Percentiles rank a stretch among this genome's conserved stretches.
phyloP scores from a whole-genome alignment of 225 moss, liverwort and hornwort genomes.

The Pseudisothecium myosuroides region DNA sequence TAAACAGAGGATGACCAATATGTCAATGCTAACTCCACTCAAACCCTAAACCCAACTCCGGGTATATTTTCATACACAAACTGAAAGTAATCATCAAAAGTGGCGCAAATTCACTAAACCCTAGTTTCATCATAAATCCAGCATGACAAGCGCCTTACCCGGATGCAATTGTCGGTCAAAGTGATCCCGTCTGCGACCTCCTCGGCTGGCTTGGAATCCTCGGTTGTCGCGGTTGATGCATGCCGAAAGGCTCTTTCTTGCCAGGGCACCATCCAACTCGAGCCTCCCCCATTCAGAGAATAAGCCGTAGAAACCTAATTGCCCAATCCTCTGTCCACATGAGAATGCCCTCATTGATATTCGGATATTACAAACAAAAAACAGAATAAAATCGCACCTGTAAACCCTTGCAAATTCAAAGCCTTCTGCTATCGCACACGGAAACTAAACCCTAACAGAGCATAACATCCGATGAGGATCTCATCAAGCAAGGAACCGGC shows the following conservation, averaged over 20 bases:
- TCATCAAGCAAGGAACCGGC: neutral
- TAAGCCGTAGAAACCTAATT: neutral
- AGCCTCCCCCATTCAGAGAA: neutral
- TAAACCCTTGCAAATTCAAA: neutral
- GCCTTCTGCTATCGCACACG: neutral
- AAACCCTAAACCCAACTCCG: neutral
- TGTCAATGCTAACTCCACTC: neutral
- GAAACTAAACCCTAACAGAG: neutral
- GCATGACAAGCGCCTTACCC: conserved; percentile 1
- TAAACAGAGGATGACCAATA: neutral
- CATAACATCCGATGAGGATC: neutral
- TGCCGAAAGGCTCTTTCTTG: conserved; percentile 4
- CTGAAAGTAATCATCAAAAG: neutral
- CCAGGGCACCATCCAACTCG: neutral
- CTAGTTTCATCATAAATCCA: neutral
- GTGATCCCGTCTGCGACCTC: conserved; percentile 22
- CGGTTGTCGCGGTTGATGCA: conserved; percentile 14
- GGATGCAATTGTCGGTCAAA: conserved; percentile 41
- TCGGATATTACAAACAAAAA: neutral
- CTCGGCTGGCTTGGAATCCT: conserved; percentile 10
- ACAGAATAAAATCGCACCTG: neutral
- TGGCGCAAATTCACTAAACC: neutral
- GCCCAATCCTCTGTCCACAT: neutral
- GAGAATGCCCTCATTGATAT: neutral
- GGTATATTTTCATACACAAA: neutral